phyloP scores from a whole-genome alignment of 768 basidiomycete species.

The Trametes villosa region DNA sequence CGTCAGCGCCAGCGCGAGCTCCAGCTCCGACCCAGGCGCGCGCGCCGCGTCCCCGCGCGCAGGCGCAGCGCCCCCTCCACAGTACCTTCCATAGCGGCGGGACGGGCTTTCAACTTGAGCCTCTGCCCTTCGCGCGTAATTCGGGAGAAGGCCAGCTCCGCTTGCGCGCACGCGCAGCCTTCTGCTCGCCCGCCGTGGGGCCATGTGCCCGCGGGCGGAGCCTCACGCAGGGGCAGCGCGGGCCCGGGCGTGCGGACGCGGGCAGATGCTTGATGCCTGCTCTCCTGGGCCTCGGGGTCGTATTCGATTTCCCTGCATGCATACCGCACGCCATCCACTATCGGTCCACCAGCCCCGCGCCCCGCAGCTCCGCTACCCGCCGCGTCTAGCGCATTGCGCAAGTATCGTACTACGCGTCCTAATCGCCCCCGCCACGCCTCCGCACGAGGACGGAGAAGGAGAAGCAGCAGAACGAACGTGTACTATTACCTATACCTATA shows the following conservation, averaged over 20 bases:
- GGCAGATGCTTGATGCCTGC: neutral
- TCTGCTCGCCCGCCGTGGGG: neutral
- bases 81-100: constrained; percentile 18
- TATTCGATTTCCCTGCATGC: neutral
- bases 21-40: too few relatives aligned
- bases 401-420: neutral
- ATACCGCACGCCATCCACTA: neutral
- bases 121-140: neutral
- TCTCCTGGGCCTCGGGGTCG: neutral
- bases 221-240: neutral
- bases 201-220: constrained; percentile 3
- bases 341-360: neutral
- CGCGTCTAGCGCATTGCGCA: neutral
- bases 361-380: neutral
- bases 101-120: neutral
- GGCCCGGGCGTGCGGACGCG: neutral
- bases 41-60: neutral
- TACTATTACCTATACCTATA: too few relatives aligned
- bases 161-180: neutral
- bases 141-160: too few relatives aligned
- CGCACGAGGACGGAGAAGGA: neutral
- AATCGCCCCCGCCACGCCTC: neutral
- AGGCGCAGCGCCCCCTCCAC: constrained; percentile 10
- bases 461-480: neutral
- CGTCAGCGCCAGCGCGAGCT: neutral